Evolutionary conservation across 2,329 filamentous ascomycete genomes (phyloP), one percentile per base, ranked within the genome.

Genomic region (Fusarium xyrophilum): DNA sequence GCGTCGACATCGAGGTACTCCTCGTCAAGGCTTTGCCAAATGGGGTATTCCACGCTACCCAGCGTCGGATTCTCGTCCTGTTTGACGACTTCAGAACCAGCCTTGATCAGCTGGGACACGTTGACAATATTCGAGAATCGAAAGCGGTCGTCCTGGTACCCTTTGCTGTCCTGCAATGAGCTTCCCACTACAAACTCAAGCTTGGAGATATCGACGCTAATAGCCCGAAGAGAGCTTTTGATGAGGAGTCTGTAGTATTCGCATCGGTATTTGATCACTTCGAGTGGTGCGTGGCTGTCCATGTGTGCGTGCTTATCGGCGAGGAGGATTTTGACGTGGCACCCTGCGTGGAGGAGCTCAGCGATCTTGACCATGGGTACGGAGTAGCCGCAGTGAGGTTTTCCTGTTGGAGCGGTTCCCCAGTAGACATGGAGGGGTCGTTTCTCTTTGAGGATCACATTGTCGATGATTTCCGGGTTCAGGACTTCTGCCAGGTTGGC

Each of bases 331-430:
- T 56, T 63, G 1, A 63, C 23, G 1, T 35, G 27, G 3, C 58
- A 63, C 4, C 36, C 32, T 13, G 50, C 58, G 1, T 50, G 27
- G 2, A 63, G 58, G 11, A 63, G 50, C 0, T 63, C 50, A 1
- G 50, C 60, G 7, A 63, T 35, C 15, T 63, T 63, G 0, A 40
- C 50, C 28, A 57, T 56, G 0, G 60, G 38, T 0, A 57, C 58
- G 3, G 63, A 63, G 32, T 63, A 63, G 0, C 58, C 60, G 10
- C 58, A 63, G 14, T 63, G 58, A 2, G 38, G 50, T 4, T 56
- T 63, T 25, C 58, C 58, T 0, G 60, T 63, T 1, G 60, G 40
- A 0, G 50, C 60, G 2, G 50, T 50, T 12, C 60, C 60, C 60
- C 58, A 63, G 27, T 63, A 63, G 19, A 63, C 4, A 0, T 14